A percentile compares a stretch with the other conserved stretches of the same genome.
These are phyloP conservation scores for Nadsonia fulvescens DNA, from an alignment of 805 yeast species.

Conservation along the genomic window DNA sequence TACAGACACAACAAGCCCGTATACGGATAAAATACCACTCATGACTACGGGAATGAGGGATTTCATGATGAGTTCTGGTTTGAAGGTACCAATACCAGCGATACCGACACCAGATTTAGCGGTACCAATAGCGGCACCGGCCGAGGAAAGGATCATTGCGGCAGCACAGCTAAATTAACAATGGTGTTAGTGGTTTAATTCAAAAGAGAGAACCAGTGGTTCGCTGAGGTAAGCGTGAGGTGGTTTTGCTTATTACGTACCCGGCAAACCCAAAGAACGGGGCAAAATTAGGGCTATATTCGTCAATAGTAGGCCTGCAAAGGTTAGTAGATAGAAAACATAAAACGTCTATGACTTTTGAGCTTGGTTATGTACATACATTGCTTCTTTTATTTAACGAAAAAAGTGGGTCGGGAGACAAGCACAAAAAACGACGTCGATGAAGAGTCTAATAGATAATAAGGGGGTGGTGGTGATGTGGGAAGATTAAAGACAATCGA, in stretches of 20 bases:
- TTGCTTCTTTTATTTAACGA: too few relatives aligned
- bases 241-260: slow-evolving; percentile 16
- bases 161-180: slow-evolving; percentile 49
- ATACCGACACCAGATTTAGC: slow-evolving; percentile 98
- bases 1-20: slow-evolving; percentile 92
- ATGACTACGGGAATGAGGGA: slow-evolving; percentile 85
- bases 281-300: slow-evolving; percentile 78
- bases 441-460: too few relatives aligned
- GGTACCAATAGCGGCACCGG: slow-evolving; percentile 98
- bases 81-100: slow-evolving; percentile 92
- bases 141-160: slow-evolving; percentile 77
- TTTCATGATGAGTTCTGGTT: slow-evolving; percentile 92
- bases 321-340: too few relatives aligned
- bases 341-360: too few relatives aligned
- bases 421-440: too few relatives aligned
- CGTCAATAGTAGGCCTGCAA: slow-evolving; percentile 29
- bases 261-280: slow-evolving; percentile 98
- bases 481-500: too few relatives aligned
- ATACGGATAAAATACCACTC: slow-evolving; percentile 94
- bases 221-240: slow-evolving; percentile 5
- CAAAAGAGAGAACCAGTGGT: slow-evolving; percentile 1
- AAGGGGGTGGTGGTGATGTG: too few relatives aligned
- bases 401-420: too few relatives aligned
- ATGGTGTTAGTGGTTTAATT: background rate
- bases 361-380: too few relatives aligned